phyloP scores from a whole-genome alignment of 2,329 filamentous ascomycete genomes.

The Fusarium succisae region DNA sequence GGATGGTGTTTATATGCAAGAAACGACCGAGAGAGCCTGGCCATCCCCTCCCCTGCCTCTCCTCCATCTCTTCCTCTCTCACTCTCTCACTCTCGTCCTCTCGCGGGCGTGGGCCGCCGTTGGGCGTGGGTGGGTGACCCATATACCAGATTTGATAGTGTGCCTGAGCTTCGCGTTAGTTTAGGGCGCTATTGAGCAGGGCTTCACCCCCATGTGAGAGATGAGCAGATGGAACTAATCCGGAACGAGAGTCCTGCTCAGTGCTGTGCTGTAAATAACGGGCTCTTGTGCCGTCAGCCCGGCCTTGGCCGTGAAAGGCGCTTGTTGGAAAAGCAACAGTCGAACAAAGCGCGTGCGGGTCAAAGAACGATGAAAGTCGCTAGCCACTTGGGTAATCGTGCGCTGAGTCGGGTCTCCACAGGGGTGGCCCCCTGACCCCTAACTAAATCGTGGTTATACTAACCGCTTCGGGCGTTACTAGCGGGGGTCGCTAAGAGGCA shows the following conservation, averaged over 20 bases:
- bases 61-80: constrained; percentile 1
- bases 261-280: constrained; percentile 12
- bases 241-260: neutral
- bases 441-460: constrained; percentile 7
- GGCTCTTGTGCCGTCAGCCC: constrained; percentile 19
- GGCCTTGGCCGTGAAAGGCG: constrained; percentile 18
- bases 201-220: constrained; percentile 4
- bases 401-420: neutral
- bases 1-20: constrained; percentile 36
- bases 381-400: constrained; percentile 14
- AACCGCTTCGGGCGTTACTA: neutral
- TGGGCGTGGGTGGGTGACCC: constrained; percentile 19
- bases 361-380: constrained; percentile 10
- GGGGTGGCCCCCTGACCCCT: constrained; percentile 15
- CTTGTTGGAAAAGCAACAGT: constrained; percentile 5
- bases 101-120: constrained; percentile 9
- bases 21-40: neutral
- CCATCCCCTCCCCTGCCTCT: constrained; percentile 11
- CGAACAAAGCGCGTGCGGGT: constrained; percentile 16
- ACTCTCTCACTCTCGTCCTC: constrained; percentile 1
- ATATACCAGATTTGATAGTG: constrained; percentile 21
- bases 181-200: constrained; percentile 28
- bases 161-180: constrained; percentile 28
- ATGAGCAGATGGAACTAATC: constrained; percentile 17
- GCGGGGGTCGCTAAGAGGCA: constrained; percentile 9